Conservation (phyloP, 176 grass and related monocot genomes). For the Elaeis guineensis region DNA sequence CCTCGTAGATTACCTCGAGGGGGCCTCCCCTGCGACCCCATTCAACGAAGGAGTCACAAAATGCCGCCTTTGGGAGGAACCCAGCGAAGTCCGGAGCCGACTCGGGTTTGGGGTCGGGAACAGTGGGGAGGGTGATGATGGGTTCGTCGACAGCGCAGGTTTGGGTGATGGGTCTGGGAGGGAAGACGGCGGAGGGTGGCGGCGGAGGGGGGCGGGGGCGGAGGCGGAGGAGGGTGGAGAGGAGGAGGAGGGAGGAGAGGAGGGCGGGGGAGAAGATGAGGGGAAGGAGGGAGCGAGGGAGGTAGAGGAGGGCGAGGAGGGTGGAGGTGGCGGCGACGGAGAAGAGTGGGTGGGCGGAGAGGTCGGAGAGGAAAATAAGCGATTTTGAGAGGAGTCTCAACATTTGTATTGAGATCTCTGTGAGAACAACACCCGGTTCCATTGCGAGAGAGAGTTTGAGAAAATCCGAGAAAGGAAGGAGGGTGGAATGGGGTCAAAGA, state of each 20-base stretch:
- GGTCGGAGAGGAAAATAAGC: neutral
- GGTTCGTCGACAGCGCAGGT: slow-evolving; percentile 5
- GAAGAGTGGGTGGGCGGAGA: slow-evolving; percentile 38
- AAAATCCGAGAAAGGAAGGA: neutral
- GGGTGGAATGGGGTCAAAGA: neutral
- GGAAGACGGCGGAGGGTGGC: neutral
- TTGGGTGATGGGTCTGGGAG: slow-evolving; percentile 16
- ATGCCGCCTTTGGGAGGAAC: slow-evolving; percentile 7
- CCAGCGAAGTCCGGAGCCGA: neutral
- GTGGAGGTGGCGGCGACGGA: slow-evolving; percentile 30
- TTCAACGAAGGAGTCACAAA: slow-evolving; percentile 38
- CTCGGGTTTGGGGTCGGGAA: slow-evolving; percentile 5
- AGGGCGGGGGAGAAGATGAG: slow-evolving; percentile 49
- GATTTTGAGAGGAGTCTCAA: slow-evolving; percentile 5
- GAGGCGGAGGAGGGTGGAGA: slow-evolving; percentile 52
- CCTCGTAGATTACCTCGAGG: slow-evolving; percentile 82
- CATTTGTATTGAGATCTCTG: neutral
- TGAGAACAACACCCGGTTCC: neutral
- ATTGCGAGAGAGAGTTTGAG: neutral
- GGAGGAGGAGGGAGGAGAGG: slow-evolving; percentile 51
- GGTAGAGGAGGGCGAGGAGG: slow-evolving; percentile 62
- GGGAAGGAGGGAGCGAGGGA: slow-evolving; percentile 47
- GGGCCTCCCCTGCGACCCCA: slow-evolving; percentile 36
- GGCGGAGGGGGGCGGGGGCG: slow-evolving; percentile 34
- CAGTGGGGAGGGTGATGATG: rapidly evolving